phyloP scores from a whole-genome alignment of 139 green algal species.

The Diplosphaera chodatii region DNA sequence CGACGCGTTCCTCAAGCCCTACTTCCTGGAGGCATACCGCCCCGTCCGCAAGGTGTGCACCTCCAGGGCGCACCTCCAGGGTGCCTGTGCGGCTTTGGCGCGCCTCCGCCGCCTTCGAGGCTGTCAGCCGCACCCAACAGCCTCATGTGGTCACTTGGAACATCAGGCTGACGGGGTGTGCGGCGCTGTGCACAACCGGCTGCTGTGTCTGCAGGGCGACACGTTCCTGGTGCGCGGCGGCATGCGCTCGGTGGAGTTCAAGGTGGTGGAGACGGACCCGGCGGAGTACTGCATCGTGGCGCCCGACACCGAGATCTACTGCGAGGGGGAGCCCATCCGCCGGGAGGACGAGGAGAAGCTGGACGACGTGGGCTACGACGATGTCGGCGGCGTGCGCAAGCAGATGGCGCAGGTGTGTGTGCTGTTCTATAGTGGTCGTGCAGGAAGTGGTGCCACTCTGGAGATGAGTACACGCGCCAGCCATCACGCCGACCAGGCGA shows the following conservation, averaged over 20 bases:
- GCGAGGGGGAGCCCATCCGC: conserved; percentile 93
- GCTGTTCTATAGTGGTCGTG: too few relatives aligned
- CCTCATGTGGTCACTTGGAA: too few relatives aligned
- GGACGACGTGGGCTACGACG: conserved; percentile 82
- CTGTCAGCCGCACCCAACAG: too few relatives aligned
- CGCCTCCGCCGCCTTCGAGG: too few relatives aligned
- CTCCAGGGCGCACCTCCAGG: too few relatives aligned
- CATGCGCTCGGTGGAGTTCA: conserved; percentile 99
- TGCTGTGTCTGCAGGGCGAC: conserved; percentile 81
- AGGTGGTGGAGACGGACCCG: conserved; percentile 93
- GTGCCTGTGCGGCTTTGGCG: too few relatives aligned
- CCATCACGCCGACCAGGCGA: too few relatives aligned
- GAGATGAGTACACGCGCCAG: too few relatives aligned
- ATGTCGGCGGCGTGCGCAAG: conserved; percentile 98
- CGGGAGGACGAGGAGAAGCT: conserved; percentile 74
- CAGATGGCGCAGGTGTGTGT: conserved; percentile 92
- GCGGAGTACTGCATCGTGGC: conserved; percentile 98
- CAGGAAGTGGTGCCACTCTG: too few relatives aligned
- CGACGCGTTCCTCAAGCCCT: conserved; percentile 97
- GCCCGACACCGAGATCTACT: conserved; percentile 97
- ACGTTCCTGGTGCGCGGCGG: conserved; percentile 94
- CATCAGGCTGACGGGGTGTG: too few relatives aligned
- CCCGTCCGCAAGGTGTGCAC: conserved; percentile 86
- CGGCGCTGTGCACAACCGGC: too few relatives aligned
- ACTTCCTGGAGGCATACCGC: conserved; percentile 96